These are phyloP conservation scores for Fusarium sp. DNA, from an alignment of 2,329 filamentous ascomycete genomes.

Conservation along the genomic window DNA sequence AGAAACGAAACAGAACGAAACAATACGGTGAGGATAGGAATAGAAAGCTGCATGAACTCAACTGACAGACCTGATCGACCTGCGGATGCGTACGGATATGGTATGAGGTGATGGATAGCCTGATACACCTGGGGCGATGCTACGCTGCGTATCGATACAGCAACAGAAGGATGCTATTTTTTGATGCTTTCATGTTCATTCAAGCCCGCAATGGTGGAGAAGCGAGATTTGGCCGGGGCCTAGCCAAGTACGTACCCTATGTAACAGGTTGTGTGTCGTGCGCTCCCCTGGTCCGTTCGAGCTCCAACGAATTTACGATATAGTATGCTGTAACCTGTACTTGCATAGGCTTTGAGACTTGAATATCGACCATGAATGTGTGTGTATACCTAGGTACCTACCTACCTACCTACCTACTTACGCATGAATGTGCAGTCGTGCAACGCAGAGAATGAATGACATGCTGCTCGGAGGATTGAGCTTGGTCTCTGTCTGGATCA, in stretches of 20 bases:
- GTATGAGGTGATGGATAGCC: slow-evolving; percentile 15
- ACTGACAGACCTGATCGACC: slow-evolving; percentile 4
- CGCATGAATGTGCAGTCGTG: not conserved
- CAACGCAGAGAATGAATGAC: slow-evolving; percentile 2
- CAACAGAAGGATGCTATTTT: slow-evolving; percentile 15
- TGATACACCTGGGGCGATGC: slow-evolving; percentile 6
- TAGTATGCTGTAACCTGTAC: no score
- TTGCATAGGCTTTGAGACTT: no score
- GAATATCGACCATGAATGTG: no score
- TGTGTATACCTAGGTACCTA: no score
- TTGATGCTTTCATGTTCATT: not conserved
- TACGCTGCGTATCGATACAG: slow-evolving; percentile 6
- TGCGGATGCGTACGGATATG: not conserved
- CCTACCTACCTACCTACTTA: no score
- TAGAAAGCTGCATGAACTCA: slow-evolving; percentile 16
- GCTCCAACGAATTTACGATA: no score
- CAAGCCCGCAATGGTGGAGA: slow-evolving; percentile 22
- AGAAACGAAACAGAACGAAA: slow-evolving; percentile 27
- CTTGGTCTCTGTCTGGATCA: not conserved
- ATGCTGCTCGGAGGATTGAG: slow-evolving; percentile 17
- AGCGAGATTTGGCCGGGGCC: slow-evolving; percentile 38
- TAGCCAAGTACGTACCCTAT: not conserved
- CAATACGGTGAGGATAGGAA: slow-evolving; percentile 28
- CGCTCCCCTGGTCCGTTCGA: not conserved
- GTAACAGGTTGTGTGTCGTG: not conserved